Evolutionary conservation across 768 basidiomycete genomes (phyloP), one percentile per base, ranked within the genome.

Genomic region (Hygrophorus pudorinus): DNA sequence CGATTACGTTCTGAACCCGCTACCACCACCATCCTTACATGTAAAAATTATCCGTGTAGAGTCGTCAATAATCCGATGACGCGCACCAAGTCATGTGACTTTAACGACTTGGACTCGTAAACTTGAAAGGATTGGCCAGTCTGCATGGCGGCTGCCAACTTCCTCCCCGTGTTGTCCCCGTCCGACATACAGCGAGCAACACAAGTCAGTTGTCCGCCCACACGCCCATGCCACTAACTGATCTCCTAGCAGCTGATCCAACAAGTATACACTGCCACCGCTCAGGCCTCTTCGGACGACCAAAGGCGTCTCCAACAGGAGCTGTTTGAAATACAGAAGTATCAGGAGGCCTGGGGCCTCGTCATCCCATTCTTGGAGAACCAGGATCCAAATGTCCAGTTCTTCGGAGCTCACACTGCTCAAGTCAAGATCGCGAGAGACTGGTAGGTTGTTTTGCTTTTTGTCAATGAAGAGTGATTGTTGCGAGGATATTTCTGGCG

Each of bases 341-440:
- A 71, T 41, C 78, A 74, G 12, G 85, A 85, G 53, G 85, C 85
- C 2, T 92, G 87, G 89, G 87, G 85, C 7, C 65, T 92, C 38
- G 78, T 90, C 14, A 71, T 85, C 29, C 87, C 88, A 0, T 72
- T 92, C 50, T 63, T 91, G 18, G 70, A 79, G 11, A 70, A 83
- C 54, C 63, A 68, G 21, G 84, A 93, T 60, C 71, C 72, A 42
- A 89, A 89, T 55, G 87, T 94, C 8, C 85, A 92, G 59, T 97
- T 94, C 71, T 94, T 90, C 56, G 90, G 91, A 2, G 91, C 92
- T 4, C 92, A 96, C 54, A 96, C 89, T 0, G 78, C 84, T 2
- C 89, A 93, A 57, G 86, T 93, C 49, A 97, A 97, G 73, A 89
- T 94, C 50, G 79, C 85, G 11, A 69, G 92, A 50, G 92, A 94